A percentile compares a stretch with the other conserved stretches of the same genome.
These are phyloP conservation scores for Allantophomopsis cytisporea DNA, from an alignment of 2,329 filamentous ascomycete species.

Conservation along the genomic window DNA sequence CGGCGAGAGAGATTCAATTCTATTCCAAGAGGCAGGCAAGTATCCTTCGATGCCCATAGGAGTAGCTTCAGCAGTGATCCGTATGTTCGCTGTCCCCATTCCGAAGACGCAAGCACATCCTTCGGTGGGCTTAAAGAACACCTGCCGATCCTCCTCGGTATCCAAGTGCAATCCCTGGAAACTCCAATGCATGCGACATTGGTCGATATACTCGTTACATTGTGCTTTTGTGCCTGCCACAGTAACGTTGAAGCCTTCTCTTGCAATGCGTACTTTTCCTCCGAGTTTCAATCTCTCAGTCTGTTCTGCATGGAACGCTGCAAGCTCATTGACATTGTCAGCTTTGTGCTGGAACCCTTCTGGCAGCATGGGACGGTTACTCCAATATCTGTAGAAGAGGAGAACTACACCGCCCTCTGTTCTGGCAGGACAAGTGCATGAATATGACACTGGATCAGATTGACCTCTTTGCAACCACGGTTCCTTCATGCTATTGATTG, in stretches of 20 bases:
- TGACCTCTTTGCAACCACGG: conserved; percentile 4
- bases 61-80: conserved; percentile 16
- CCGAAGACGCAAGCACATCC: conserved; percentile 18
- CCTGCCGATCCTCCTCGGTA: conserved; percentile 1
- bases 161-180: conserved; percentile 11
- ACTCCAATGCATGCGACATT: conserved; percentile 15
- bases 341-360: conserved; percentile 1
- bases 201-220: conserved; percentile 13
- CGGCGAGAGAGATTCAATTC: conserved; percentile 12
- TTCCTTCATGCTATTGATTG: conserved; percentile 3
- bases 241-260: conserved; percentile 19
- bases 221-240: conserved; percentile 11
- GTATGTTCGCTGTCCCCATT: conserved; percentile 8
- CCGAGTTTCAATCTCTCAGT: conserved; percentile 8
- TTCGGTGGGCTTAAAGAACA: conserved; percentile 3
- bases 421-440: conserved; percentile 14
- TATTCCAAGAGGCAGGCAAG: conserved; percentile 12
- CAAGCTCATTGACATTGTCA: conserved; percentile 6
- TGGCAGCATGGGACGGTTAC: conserved; percentile 11
- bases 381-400: conserved; percentile 20
- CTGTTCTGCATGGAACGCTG: conserved; percentile 10
- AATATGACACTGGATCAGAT: conserved; percentile 17
- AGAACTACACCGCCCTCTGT: conserved; percentile 10
- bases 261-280: conserved; percentile 17
- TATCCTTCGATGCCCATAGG: conserved; percentile 19